Evolutionary conservation across 441 rosid species (phyloP).

Genomic region (Pelargonium hybrid): DNA sequence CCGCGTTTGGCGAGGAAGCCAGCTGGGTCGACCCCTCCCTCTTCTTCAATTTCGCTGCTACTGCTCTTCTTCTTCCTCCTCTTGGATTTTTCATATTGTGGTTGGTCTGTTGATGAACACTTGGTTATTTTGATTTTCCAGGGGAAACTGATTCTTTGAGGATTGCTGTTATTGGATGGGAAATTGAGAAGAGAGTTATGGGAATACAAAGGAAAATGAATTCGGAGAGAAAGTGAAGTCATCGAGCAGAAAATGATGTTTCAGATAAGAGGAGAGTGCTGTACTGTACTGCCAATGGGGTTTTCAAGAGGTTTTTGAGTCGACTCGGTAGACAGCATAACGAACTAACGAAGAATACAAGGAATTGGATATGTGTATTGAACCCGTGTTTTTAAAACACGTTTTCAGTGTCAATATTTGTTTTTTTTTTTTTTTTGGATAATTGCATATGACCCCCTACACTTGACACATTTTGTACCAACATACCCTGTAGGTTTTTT

Average conservation of each 20-base stretch:
- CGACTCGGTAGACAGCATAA: neutral
- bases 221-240: constrained; percentile 31
- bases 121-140: constrained; percentile 18
- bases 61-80: constrained; percentile 23
- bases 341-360: too few species aligned
- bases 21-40: constrained; percentile 48
- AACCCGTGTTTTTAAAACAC: too few species aligned
- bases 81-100: constrained; percentile 17
- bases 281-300: neutral
- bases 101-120: constrained; percentile 35
- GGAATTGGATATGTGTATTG: too few species aligned
- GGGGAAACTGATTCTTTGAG: constrained; percentile 21
- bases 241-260: constrained; percentile 16
- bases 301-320: constrained; percentile 4
- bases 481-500: too few species aligned
- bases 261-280: constrained; percentile 13
- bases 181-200: constrained; percentile 19
- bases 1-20: constrained; percentile 63
- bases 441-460: too few species aligned
- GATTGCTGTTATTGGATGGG: constrained; percentile 16
- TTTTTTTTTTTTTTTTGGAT: too few species aligned
- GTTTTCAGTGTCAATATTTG: too few species aligned
- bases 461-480: too few species aligned
- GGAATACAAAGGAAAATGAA: constrained; percentile 25
- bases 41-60: constrained; percentile 26